A percentile compares a stretch with the other conserved stretches of the same genome.
Conservation (phyloP, 176 grass and related monocot species). For the Saccharum spontaneum region DNA sequence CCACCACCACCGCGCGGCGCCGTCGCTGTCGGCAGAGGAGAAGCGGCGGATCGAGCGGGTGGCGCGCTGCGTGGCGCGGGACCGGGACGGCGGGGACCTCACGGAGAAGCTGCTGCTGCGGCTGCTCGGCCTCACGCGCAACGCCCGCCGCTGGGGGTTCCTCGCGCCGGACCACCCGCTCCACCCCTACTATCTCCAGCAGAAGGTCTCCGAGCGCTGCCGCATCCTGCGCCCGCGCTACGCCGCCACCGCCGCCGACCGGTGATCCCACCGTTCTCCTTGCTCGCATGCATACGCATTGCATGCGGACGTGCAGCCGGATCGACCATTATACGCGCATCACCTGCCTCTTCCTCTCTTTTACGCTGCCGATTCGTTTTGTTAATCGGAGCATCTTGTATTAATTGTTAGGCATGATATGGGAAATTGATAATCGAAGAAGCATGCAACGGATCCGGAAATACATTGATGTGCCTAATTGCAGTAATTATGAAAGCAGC, state of each 20-base stretch:
- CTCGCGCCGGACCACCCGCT: constrained; percentile 61
- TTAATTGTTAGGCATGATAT: not conserved
- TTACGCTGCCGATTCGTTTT: not conserved
- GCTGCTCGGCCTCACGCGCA: constrained; percentile 64
- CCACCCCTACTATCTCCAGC: constrained; percentile 71
- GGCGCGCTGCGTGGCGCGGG: constrained; percentile 60
- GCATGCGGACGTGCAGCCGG: not conserved
- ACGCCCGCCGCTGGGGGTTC: constrained; percentile 72
- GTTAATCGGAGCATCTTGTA: not conserved
- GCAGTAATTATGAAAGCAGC: not conserved
- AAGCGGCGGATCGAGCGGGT: constrained; percentile 69
- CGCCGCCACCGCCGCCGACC: constrained; percentile 22
- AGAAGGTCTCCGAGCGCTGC: constrained; percentile 80
- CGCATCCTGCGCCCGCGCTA: constrained; percentile 55
- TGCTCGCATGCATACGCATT: not conserved
- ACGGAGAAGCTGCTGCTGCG: constrained; percentile 55
- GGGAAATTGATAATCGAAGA: not conserved
- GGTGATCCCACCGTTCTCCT: not conserved
- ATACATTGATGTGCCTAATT: not conserved
- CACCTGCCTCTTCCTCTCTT: not conserved
- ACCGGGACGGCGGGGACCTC: constrained; percentile 55
- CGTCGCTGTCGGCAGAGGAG: constrained; percentile 54
- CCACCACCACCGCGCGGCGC: constrained; percentile 22
- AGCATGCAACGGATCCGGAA: not conserved
- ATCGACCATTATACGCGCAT: not conserved